Conservation (phyloP, 768 basidiomycete species). For the Lactarius hengduanensis region DNA sequence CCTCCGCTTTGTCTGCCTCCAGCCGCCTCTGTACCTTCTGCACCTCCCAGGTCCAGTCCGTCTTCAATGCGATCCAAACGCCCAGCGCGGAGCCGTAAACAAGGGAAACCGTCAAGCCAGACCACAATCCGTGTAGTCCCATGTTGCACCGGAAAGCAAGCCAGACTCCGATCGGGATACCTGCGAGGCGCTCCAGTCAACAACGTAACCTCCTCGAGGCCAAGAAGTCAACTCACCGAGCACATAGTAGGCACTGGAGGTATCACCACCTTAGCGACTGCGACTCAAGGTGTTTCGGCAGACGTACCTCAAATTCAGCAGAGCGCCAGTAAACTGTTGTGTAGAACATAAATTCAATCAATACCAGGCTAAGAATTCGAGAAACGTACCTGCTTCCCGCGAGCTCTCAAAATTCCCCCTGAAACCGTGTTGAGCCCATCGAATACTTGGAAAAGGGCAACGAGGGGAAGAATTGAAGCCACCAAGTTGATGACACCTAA, state of each 20-base stretch:
- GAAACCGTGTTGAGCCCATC: conserved; percentile 72
- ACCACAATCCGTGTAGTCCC: conserved; percentile 78
- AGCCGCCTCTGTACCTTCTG: conserved; percentile 56
- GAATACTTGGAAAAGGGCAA: conserved; percentile 81
- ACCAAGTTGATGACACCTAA: conserved; percentile 46
- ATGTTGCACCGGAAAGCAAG: conserved; percentile 62
- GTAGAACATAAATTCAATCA: not conserved
- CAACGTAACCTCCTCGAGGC: not conserved
- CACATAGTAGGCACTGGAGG: conserved; percentile 67
- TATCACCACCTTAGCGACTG: conserved; percentile 14
- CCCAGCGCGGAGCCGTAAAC: conserved; percentile 56
- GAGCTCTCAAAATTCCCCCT: conserved; percentile 77
- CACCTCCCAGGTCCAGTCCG: conserved; percentile 73
- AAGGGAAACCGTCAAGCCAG: conserved; percentile 71
- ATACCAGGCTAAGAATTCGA: not conserved
- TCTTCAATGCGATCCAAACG: conserved; percentile 49
- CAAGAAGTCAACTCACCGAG: conserved; percentile 45
- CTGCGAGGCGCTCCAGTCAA: conserved; percentile 34
- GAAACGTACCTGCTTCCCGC: conserved; percentile 64
- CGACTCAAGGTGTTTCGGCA: conserved; percentile 16
- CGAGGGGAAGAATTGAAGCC: conserved; percentile 53
- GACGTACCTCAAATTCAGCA: conserved; percentile 70
- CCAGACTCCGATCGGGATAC: conserved; percentile 80
- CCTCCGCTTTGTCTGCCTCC: conserved; percentile 30
- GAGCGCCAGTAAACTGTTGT: conserved; percentile 62